These are phyloP conservation scores for Penicillium sp. DNA, from an alignment of 2,329 filamentous ascomycete genomes.

Conservation along the genomic window DNA sequence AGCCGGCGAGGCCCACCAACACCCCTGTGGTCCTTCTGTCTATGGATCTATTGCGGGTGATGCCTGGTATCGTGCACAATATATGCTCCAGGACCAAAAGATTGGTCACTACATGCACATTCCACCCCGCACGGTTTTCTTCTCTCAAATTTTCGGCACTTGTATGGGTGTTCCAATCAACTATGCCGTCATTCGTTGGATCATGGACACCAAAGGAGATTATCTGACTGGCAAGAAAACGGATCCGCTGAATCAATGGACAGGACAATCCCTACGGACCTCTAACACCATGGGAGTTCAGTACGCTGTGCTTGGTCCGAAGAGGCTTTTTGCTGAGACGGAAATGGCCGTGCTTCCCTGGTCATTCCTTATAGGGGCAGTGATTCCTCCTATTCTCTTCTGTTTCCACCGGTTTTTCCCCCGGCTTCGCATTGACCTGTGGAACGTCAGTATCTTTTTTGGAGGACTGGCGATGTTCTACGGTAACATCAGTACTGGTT, in stretches of 20 bases:
- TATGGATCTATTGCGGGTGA: conserved; percentile 62
- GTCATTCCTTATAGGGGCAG: conserved; percentile 35
- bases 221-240: conserved; percentile 53
- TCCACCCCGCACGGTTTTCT: conserved; percentile 59
- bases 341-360: conserved; percentile 34
- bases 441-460: conserved; percentile 65
- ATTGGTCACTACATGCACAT: conserved; percentile 66
- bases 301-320: conserved; percentile 57
- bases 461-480: conserved; percentile 57
- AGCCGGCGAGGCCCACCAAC: conserved; percentile 51
- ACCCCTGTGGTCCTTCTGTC: conserved; percentile 58
- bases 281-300: conserved; percentile 59
- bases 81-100: conserved; percentile 62
- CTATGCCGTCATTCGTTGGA: conserved; percentile 62
- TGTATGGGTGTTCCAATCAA: conserved; percentile 61
- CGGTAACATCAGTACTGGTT: conserved; percentile 62
- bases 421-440: conserved; percentile 55
- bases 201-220: conserved; percentile 57
- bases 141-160: conserved; percentile 61
- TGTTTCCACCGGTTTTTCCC: conserved; percentile 56
- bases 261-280: conserved; percentile 54
- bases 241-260: conserved; percentile 63
- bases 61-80: conserved; percentile 60
- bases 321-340: conserved; percentile 29
- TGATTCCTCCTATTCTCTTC: conserved; percentile 44